Evolutionary conservation across 2,329 filamentous ascomycete genomes (phyloP).

Genomic region (Verticillium dahliae): DNA sequence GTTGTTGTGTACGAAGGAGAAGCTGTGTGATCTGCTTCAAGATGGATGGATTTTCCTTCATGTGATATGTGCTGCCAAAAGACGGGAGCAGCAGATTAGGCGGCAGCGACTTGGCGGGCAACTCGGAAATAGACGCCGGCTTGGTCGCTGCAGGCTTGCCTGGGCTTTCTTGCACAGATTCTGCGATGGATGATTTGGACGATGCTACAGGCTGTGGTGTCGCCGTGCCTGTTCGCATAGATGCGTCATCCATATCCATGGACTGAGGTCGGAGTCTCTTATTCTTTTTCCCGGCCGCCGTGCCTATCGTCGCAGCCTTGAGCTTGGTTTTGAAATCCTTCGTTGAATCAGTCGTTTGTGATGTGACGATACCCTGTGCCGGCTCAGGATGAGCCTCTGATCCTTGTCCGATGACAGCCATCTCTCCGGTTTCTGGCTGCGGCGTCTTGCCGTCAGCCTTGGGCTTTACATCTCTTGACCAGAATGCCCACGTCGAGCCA

Average conservation of each 20-base stretch:
- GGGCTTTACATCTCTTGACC: constrained; percentile 54
- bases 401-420: constrained; percentile 51
- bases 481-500: constrained; percentile 74
- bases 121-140: constrained; percentile 23
- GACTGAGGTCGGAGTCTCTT: constrained; percentile 42
- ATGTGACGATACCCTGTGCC: constrained; percentile 32
- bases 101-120: constrained; percentile 30
- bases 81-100: constrained; percentile 64
- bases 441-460: constrained; percentile 23
- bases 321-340: constrained; percentile 21
- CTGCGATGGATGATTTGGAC: constrained; percentile 14
- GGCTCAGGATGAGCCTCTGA: constrained; percentile 48
- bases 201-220: constrained; percentile 24
- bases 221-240: constrained; percentile 22
- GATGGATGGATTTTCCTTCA: constrained; percentile 63
- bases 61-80: constrained; percentile 61
- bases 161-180: constrained; percentile 11
- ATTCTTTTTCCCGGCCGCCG: constrained; percentile 26
- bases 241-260: constrained; percentile 36
- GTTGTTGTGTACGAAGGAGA: constrained; percentile 47
- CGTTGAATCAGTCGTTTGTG: constrained; percentile 23
- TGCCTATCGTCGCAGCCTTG: constrained; percentile 18
- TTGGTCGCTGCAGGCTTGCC: constrained; percentile 6
- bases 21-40: constrained; percentile 59
- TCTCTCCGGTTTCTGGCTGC: constrained; percentile 37